Base-by-base conservation (phyloP, 768 basidiomycete genomes). In the Hypholoma sublateritium region DNA sequence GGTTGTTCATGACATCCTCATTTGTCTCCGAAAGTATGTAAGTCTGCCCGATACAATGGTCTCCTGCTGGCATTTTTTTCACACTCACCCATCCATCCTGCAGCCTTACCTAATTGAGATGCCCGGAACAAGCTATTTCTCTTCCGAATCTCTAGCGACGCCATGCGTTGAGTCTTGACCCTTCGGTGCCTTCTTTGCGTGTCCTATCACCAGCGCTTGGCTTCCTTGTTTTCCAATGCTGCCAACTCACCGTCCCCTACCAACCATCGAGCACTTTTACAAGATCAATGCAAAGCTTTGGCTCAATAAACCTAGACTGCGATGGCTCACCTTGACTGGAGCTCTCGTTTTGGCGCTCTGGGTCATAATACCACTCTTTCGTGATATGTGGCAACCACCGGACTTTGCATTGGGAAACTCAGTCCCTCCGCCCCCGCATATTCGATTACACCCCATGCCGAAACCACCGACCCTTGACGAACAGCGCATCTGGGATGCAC, bases 241-340 rank as follows among this genome's bases (percentile, higher is more conserved):
- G 8, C 53, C 53, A 44, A 46, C 44, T 19, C 53, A 54, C n/a
- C 55, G 55, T 32, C 12, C 37, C 2, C 47, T 36, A 14, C 41
- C 55, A 32, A 22, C 55, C 8, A 24, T 48, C 24, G 55, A 56
- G 47, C 37, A 49, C 42, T 14, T 48, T 1, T 47, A 44, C 22
- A 41, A 25, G 12, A 16, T 43, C 6, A 35, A 14, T 5, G 2
- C 17, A n/a, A 49, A 28, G 21, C 13, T 19, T 14, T 39, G 34
- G 22, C 19, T 49, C 19, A 46, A 28, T 4, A 37, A 28, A n/a
- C 11, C 42, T n/a, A 22, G 22, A 17, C 21, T 46, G 14, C 35
- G 55, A 48, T 56, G 46, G 46, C 11, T 49, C 2, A 12, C 28
- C 7, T 5, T 56, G n/a, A 34, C 34, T 7, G 14, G 35, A 17